Evolutionary conservation across 23 red algal genomes (phyloP), one percentile per base, ranked within the genome.

Genomic region (Gracilaria caudata): DNA sequence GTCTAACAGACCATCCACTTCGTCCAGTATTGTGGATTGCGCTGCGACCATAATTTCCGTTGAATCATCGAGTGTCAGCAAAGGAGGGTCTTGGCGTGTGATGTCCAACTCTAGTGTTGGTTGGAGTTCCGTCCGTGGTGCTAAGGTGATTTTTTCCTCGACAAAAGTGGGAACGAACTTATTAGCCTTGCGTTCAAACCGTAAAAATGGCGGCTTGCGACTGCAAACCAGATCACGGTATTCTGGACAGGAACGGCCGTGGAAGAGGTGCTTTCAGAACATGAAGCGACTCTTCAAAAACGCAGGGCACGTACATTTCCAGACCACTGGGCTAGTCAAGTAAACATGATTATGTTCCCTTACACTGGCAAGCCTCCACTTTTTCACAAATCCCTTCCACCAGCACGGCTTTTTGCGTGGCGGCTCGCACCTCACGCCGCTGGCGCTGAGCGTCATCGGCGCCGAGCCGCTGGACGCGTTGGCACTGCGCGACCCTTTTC

Each of bases 341-440:
- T 70, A 39, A 34, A 17, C 13, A 16, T 17, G 5, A 17, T 53
- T 53, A 53, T 53, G 49, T 16, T 7, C 12, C 49, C 49, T 53
- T 25, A 70, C 2, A 23, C 14, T 1, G 16, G 32, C 36, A 23
- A 20, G 10, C 20, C 17, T 70, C 30, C 64, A 70, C 19, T 34
- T 13, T 13, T 24, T 70, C 20, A 13, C 11, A 70, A 78, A 78
- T 2, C 10, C 10, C 19, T 49, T 40, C 73, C 73, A 78, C 73
- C 73, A 78, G 21, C 11, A 45, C 6, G 73, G 39, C 45, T 78
- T 78, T n/a, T 78, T 78, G 16, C 37, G 28, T n/a, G n/a, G n/a
- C n/a, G n/a, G n/a, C n/a, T n/a, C n/a, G n/a, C n/a, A n/a, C n/a
- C n/a, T n/a, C n/a, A n/a, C n/a, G n/a, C n/a, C n/a, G n/a, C n/a